A percentile compares a stretch with the other conserved stretches of the same genome.
Conservation (phyloP, 257 asterid species). For the Pogostemon cablin region DNA sequence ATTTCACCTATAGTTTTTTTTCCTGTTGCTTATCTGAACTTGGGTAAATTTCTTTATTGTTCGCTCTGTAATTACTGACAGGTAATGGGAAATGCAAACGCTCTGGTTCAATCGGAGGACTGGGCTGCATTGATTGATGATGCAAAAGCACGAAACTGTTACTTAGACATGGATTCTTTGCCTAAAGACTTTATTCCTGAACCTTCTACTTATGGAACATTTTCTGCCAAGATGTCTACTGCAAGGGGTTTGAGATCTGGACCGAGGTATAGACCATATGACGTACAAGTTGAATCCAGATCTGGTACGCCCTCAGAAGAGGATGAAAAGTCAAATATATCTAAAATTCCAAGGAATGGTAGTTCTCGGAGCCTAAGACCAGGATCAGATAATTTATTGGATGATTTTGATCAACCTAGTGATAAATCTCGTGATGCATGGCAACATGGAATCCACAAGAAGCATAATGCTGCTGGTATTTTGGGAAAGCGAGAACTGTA, state of each 20-base stretch:
- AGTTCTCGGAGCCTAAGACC: constrained; percentile 60
- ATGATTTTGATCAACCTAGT: constrained; percentile 65
- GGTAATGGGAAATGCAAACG: constrained; percentile 97
- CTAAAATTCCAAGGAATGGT: constrained; percentile 59
- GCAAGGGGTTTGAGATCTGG: constrained; percentile 75
- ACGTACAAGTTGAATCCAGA: constrained; percentile 74
- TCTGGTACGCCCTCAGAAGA: constrained; percentile 97
- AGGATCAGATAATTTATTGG: constrained; percentile 57
- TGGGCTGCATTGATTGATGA: constrained; percentile 93
- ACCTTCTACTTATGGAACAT: constrained; percentile 45
- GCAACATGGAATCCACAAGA: constrained; percentile 54
- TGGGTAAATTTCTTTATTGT: constrained; percentile 19
- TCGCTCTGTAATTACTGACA: constrained; percentile 38
- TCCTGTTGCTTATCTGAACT: not conserved
- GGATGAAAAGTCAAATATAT: constrained; percentile 67
- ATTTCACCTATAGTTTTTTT: not conserved
- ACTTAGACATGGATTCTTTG: constrained; percentile 86
- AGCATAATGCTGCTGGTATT: constrained; percentile 37
- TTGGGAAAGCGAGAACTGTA: constrained; percentile 58
- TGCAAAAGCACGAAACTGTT: constrained; percentile 82
- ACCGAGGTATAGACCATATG: constrained; percentile 71
- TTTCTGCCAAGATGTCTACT: constrained; percentile 52
- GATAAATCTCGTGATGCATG: constrained; percentile 78
- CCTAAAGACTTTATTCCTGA: constrained; percentile 84
- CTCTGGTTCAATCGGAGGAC: constrained; percentile 83